Conservation (phyloP, 768 basidiomycete genomes). For the Lactifluus rugatus region DNA sequence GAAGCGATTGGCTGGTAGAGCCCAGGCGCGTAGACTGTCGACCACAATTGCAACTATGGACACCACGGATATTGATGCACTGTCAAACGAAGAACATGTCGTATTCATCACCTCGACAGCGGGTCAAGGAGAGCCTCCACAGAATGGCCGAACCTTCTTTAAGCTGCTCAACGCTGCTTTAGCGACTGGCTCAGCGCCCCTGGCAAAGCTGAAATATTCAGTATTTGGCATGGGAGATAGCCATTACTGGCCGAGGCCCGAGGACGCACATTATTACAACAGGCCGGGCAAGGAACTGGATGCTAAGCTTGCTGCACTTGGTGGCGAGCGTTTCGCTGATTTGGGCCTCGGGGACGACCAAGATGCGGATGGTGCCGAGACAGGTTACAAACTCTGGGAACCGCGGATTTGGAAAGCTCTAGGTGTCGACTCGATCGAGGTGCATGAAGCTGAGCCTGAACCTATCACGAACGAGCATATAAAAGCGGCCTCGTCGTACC, state of each 20-base stretch:
- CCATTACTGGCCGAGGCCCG: slow-evolving; percentile 97
- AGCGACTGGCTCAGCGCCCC: slow-evolving; percentile 46
- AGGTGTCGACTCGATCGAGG: slow-evolving; percentile 82
- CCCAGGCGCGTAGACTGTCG: slow-evolving; percentile 74
- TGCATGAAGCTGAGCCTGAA: slow-evolving; percentile 94
- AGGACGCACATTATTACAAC: slow-evolving; percentile 97
- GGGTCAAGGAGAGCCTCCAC: slow-evolving; percentile 97
- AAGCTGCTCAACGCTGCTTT: slow-evolving; percentile 70
- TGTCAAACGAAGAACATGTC: slow-evolving; percentile 57
- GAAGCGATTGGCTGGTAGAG: slow-evolving; percentile 78
- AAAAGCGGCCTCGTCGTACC: slow-evolving; percentile 89
- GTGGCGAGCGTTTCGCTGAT: slow-evolving; percentile 61
- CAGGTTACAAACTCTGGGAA: slow-evolving; percentile 95
- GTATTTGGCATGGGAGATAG: slow-evolving; percentile 97
- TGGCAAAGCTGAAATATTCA: slow-evolving; percentile 59
- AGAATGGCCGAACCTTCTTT: slow-evolving; percentile 87
- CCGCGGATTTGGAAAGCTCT: slow-evolving; percentile 86
- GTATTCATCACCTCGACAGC: slow-evolving; percentile 87
- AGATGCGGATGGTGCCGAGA: slow-evolving; percentile 91
- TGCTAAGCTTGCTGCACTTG: slow-evolving; percentile 64
- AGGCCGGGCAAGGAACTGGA: slow-evolving; percentile 90
- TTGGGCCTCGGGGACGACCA: slow-evolving; percentile 94
- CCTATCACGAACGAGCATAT: slow-evolving; percentile 99
- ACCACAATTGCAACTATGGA: slow-evolving; percentile 72
- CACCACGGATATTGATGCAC: slow-evolving; percentile 62